phyloP scores from a whole-genome alignment of 352 stramenopile genomes.

The Globisporangium nagaii region DNA sequence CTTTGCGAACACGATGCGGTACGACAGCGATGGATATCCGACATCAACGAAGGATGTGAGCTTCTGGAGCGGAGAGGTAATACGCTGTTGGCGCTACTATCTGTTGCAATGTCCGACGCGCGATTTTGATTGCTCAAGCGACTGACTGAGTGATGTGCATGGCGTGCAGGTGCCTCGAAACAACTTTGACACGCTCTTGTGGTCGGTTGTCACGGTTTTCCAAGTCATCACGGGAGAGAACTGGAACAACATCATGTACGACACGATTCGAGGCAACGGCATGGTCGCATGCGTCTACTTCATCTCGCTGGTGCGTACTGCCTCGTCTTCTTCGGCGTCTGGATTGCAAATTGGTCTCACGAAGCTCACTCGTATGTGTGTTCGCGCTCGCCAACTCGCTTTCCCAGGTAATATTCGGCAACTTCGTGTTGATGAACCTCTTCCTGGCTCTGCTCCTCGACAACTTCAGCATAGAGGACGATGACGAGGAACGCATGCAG shows the following conservation, averaged over 20 bases:
- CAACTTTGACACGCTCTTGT: slow-evolving; percentile 89
- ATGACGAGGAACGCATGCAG: slow-evolving; percentile 28
- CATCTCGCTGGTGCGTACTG: slow-evolving; percentile 66
- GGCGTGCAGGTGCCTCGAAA: slow-evolving; percentile 44
- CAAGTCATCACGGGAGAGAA: slow-evolving; percentile 94
- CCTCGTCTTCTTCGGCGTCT: neutral
- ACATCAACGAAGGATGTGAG: slow-evolving; percentile 33
- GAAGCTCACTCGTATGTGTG: no score
- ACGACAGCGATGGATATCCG: slow-evolving; percentile 74
- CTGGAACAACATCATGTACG: slow-evolving; percentile 94
- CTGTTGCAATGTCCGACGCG: neutral
- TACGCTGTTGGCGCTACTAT: neutral
- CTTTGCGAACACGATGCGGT: slow-evolving; percentile 93
- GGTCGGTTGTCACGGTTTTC: slow-evolving; percentile 84
- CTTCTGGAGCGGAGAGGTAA: slow-evolving; percentile 62
- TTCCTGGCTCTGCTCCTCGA: slow-evolving; percentile 92
- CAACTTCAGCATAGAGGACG: slow-evolving; percentile 82
- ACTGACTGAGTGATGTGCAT: neutral
- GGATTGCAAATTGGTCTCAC: no score
- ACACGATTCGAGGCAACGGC: slow-evolving; percentile 79
- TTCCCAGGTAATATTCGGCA: slow-evolving; percentile 85
- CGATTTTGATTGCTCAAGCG: neutral
- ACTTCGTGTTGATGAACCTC: slow-evolving; percentile 93
- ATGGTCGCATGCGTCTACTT: slow-evolving; percentile 77
- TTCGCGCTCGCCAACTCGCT: neutral